Evolutionary conservation across 2,329 filamentous ascomycete genomes (phyloP), one percentile per base, ranked within the genome.

Genomic region (Ophiocordyceps australis): DNA sequence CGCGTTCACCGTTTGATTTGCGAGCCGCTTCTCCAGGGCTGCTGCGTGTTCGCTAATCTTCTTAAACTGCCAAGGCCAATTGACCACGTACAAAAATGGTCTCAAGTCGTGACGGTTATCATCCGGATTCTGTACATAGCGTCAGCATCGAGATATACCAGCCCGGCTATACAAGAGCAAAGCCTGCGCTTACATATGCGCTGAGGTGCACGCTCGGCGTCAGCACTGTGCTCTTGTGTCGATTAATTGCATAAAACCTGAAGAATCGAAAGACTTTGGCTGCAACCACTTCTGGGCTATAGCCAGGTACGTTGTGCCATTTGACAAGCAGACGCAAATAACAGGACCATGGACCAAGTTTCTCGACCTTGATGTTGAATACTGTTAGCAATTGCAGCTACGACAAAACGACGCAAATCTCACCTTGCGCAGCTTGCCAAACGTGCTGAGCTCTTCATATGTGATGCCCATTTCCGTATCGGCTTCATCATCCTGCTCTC

Each of bases 211-310:
- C 54, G 15, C 54, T 56, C 0, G 68, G 68, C 2, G 68, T 73
- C 25, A 70, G 45, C 7, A 65, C 59, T 2, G 66, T 72, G 44
- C 63, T 60, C 47, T 77, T 77, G 43, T 76, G 71, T 8, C 72
- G 49, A 38, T 76, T 76, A 35, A 74, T 66, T 0, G 61, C 29
- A 21, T 74, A 69, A 36, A 59, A 64, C 16, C 42, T 41, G 36
- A 47, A 57, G 38, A 58, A 58, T 7, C 44, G 41, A 28, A 45
- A 42, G 9, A 54, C 56, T 44, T 55, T 62, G 35, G 52, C 42
- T 23, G 53, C 43, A 46, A 62, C 54, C 36, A 50, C 32, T 4
- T 38, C 29, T 2, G 47, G 47, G 9, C 36, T 37, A 23, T 43
- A 41, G 9, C 41, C 41, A 5, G 25, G 18, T 10, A 42, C 35